These are phyloP conservation scores for Yamadazyma sp. DNA, from an alignment of 805 yeast species.

Conservation along the genomic window DNA sequence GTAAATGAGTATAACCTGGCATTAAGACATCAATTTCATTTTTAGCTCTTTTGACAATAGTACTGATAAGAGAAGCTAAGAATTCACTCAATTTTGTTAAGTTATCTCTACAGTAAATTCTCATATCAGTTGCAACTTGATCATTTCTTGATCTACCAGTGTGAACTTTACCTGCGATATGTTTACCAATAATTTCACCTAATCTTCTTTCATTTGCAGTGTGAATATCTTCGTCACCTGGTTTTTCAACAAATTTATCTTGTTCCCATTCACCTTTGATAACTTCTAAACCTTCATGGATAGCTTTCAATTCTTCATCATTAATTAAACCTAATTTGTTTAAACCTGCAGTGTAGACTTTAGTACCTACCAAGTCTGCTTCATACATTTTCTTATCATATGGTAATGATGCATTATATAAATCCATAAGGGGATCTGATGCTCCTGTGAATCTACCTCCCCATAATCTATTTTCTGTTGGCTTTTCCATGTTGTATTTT, in stretches of 20 bases:
- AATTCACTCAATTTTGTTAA: constrained; percentile 57
- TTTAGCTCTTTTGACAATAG: constrained; percentile 72
- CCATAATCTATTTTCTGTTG: constrained; percentile 80
- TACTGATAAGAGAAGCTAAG: constrained; percentile 60
- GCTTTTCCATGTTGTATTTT: constrained; percentile 29
- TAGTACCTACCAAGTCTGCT: constrained; percentile 92
- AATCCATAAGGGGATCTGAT: constrained; percentile 95
- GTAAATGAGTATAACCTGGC: constrained; percentile 99
- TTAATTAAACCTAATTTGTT: constrained; percentile 74
- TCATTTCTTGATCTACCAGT: constrained; percentile 99
- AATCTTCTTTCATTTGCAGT: constrained; percentile 98
- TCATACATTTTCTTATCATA: constrained; percentile 93
- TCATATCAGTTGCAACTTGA: constrained; percentile 99
- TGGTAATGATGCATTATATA: constrained; percentile 94
- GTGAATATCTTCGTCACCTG: constrained; percentile 97
- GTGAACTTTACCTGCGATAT: constrained; percentile 95
- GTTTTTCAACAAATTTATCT: constrained; percentile 65
- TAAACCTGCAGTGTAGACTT: constrained; percentile 87
- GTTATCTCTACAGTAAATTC: constrained; percentile 84
- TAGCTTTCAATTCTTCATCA: constrained; percentile 67
- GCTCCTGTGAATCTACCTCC: constrained; percentile 98
- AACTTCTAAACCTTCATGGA: constrained; percentile 75
- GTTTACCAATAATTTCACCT: constrained; percentile 92
- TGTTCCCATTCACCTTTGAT: constrained; percentile 82
- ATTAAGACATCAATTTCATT: constrained; percentile 85